phyloP scores from a whole-genome alignment of 2,329 filamentous ascomycete species.

The Dactylellina sp. region DNA sequence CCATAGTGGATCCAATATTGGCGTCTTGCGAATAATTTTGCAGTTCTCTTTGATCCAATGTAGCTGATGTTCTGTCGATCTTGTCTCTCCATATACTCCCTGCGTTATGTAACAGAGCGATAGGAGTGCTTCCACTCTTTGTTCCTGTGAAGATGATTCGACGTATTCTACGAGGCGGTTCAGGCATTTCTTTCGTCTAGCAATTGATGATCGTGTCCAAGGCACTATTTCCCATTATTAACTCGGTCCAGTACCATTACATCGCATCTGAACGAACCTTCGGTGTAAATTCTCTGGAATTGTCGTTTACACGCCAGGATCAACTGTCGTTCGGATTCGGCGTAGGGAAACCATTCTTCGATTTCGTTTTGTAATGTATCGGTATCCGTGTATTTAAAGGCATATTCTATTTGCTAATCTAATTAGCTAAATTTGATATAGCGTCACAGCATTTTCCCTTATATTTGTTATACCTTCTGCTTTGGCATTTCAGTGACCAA shows the following conservation, averaged over 20 bases:
- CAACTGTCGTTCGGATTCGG: constrained; percentile 84
- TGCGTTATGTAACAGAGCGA: constrained; percentile 66
- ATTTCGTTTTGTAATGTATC: constrained; percentile 85
- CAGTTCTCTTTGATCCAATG: constrained; percentile 59
- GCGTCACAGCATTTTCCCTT: not conserved
- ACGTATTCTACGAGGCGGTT: constrained; percentile 63
- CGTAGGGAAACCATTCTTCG: constrained; percentile 97
- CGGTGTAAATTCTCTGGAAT: constrained; percentile 70
- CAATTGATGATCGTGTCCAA: constrained; percentile 68
- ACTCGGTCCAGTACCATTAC: constrained; percentile 65
- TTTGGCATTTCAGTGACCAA: constrained; percentile 80
- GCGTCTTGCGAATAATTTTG: constrained; percentile 57
- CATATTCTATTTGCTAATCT: constrained; percentile 71
- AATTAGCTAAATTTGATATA: constrained; percentile 15
- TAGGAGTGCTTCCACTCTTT: constrained; percentile 66
- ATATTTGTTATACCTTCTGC: constrained; percentile 68
- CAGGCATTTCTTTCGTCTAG: constrained; percentile 64
- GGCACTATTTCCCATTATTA: constrained; percentile 72
- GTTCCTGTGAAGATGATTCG: constrained; percentile 63
- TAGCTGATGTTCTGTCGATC: constrained; percentile 61
- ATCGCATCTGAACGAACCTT: constrained; percentile 74
- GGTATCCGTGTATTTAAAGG: constrained; percentile 82
- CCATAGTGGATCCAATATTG: constrained; percentile 58
- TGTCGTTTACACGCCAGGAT: constrained; percentile 79
- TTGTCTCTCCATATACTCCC: constrained; percentile 61